Evolutionary conservation across 805 yeast genomes (phyloP).

Genomic region (Starmera caribaea): DNA sequence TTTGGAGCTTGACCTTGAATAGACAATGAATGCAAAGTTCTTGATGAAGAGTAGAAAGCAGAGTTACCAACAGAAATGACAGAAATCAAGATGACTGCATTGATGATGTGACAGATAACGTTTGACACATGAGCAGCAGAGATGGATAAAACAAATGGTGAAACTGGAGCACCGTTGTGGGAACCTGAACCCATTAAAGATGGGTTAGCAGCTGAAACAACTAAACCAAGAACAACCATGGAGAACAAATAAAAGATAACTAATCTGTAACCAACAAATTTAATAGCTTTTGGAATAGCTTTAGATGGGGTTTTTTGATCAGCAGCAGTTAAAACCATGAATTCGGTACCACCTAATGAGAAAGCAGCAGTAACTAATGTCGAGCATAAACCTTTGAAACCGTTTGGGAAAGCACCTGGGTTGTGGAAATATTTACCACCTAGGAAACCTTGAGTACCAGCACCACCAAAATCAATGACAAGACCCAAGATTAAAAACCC

Average conservation of each 20-base stretch:
- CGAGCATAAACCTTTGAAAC: constrained; percentile 45
- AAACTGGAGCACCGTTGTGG: constrained; percentile 35
- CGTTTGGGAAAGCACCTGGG: constrained; percentile 46
- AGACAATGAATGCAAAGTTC: constrained; percentile 45
- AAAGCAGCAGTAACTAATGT: constrained; percentile 49
- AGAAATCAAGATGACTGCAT: constrained; percentile 55
- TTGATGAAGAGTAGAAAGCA: constrained; percentile 37
- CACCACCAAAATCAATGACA: constrained; percentile 32
- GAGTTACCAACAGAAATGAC: constrained; percentile 52
- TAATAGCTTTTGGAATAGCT: constrained; percentile 47
- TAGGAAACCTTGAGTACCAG: constrained; percentile 33
- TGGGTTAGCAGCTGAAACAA: constrained; percentile 41
- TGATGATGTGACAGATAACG: constrained; percentile 52
- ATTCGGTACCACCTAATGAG: constrained; percentile 54
- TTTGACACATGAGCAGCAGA: constrained; percentile 39
- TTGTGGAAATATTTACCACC: constrained; percentile 41
- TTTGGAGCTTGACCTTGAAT: constrained; percentile 55
- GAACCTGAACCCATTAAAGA: constrained; percentile 31
- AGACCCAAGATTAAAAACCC: constrained; percentile 49
- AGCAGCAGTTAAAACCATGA: constrained; percentile 49
- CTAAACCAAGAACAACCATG: constrained; percentile 36
- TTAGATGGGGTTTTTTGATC: constrained; percentile 44
- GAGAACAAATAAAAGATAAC: constrained; percentile 39
- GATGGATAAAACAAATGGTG: constrained; percentile 64
- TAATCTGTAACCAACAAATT: constrained; percentile 47